Conservation (phyloP, 768 basidiomycete species). For the Cyathus striatus region DNA sequence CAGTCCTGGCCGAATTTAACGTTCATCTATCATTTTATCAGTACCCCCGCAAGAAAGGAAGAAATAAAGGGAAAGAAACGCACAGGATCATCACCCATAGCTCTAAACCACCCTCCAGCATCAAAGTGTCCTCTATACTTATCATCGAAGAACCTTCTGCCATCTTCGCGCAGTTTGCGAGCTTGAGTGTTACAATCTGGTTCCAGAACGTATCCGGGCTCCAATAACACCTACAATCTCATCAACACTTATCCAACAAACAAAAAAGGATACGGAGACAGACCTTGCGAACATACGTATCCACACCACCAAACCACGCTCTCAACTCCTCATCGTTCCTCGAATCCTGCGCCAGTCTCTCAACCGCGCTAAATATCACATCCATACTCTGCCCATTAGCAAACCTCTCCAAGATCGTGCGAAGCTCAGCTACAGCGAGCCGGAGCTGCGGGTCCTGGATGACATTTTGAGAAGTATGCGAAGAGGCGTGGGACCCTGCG, state of each 20-base stretch:
- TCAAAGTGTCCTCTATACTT: slow-evolving; percentile 74
- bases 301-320: slow-evolving; percentile 63
- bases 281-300: slow-evolving; percentile 63
- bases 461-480: background rate
- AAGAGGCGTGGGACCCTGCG: slow-evolving; percentile 6
- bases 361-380: slow-evolving; percentile 62
- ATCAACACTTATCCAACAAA: background rate
- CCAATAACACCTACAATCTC: slow-evolving; percentile 53
- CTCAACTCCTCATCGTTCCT: slow-evolving; percentile 69
- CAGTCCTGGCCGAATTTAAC: slow-evolving; percentile 59
- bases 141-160: slow-evolving; percentile 71
- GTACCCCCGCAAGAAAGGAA: background rate
- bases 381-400: slow-evolving; percentile 71
- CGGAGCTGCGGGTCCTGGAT: slow-evolving; percentile 52
- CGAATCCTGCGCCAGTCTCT: slow-evolving; percentile 70
- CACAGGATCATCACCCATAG: slow-evolving; percentile 78
- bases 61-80: slow-evolving; percentile 6
- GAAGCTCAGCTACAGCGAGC: slow-evolving; percentile 55
- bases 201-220: slow-evolving; percentile 84
- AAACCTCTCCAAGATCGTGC: slow-evolving; percentile 86
- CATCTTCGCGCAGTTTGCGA: slow-evolving; percentile 57
- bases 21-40: background rate
- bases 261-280: background rate
- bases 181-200: slow-evolving; percentile 68
- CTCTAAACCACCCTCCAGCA: slow-evolving; percentile 73